phyloP scores from a whole-genome alignment of 306 rosid genomes.

The Cucumis cinereus region DNA sequence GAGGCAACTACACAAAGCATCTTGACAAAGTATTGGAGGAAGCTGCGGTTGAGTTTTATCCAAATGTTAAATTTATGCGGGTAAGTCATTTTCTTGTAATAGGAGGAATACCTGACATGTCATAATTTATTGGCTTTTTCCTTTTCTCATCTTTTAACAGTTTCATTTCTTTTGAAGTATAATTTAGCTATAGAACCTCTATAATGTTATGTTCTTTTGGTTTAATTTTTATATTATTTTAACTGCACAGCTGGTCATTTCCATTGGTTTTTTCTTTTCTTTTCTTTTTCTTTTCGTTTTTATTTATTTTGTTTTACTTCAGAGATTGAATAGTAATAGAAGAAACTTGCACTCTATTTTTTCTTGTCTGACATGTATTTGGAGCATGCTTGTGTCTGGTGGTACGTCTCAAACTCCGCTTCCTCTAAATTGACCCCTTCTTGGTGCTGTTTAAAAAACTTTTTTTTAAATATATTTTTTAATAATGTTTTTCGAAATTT shows the following conservation, averaged over 20 bases:
- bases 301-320: neutral
- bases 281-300: no score
- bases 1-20: conserved; percentile 67
- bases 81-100: conserved; percentile 30
- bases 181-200: neutral
- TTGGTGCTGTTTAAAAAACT: no score
- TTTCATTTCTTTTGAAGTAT: neutral
- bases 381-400: neutral
- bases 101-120: neutral
- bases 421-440: neutral
- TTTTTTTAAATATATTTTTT: neutral
- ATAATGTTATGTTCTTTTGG: neutral
- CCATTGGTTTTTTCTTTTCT: neutral
- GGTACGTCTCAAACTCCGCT: neutral
- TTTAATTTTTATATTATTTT: neutral
- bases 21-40: conserved; percentile 78
- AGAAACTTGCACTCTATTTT: neutral
- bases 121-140: neutral
- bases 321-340: neutral
- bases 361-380: neutral
- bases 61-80: conserved; percentile 70
- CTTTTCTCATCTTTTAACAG: neutral
- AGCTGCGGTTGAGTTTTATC: conserved; percentile 75
- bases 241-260: neutral
- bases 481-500: neutral